phyloP scores from a whole-genome alignment of 495 filamentous ascomycete species.

The Pyrenula aspistea region DNA sequence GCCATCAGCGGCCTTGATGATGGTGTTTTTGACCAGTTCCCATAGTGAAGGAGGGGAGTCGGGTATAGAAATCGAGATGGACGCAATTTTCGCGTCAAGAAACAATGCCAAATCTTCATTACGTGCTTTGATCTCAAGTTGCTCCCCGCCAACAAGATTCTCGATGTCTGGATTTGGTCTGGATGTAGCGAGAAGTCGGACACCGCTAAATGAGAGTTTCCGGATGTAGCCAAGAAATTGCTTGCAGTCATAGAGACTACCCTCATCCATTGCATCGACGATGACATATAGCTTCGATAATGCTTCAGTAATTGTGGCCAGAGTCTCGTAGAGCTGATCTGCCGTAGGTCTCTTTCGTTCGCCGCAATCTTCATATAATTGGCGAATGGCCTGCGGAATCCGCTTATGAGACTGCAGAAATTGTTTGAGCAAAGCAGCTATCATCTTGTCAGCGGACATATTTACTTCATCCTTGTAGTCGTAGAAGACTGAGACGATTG shows the following conservation, averaged over 20 bases:
- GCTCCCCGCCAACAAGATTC: slow-evolving; percentile 2
- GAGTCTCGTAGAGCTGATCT: slow-evolving; percentile 1
- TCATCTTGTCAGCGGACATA: slow-evolving; percentile 7
- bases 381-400: slow-evolving; percentile 3
- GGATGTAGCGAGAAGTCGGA: slow-evolving; percentile 1
- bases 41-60: no score
- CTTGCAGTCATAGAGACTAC: slow-evolving; percentile 5
- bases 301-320: slow-evolving; percentile 1
- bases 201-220: slow-evolving; percentile 6
- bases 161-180: slow-evolving; percentile 3
- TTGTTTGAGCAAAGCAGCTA: slow-evolving; percentile 10
- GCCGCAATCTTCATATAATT: slow-evolving; percentile 2
- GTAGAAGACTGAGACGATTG: slow-evolving; percentile 9
- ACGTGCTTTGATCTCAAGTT: no score
- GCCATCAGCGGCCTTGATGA: no score
- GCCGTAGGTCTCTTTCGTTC: slow-evolving; percentile 3
- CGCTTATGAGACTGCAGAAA: slow-evolving; percentile 3
- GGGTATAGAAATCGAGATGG: no score
- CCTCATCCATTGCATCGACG: slow-evolving; percentile 11
- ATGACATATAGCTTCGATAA: slow-evolving; percentile 6
- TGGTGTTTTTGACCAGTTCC: no score
- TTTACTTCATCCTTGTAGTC: slow-evolving; percentile 7
- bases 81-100: no score
- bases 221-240: slow-evolving; percentile 3
- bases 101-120: no score